Percentiles rank a stretch among this genome's conserved stretches.
Evolutionary conservation across 2,329 filamentous ascomycete genomes (phyloP).

Genomic region (Paecilomyces niveus): DNA sequence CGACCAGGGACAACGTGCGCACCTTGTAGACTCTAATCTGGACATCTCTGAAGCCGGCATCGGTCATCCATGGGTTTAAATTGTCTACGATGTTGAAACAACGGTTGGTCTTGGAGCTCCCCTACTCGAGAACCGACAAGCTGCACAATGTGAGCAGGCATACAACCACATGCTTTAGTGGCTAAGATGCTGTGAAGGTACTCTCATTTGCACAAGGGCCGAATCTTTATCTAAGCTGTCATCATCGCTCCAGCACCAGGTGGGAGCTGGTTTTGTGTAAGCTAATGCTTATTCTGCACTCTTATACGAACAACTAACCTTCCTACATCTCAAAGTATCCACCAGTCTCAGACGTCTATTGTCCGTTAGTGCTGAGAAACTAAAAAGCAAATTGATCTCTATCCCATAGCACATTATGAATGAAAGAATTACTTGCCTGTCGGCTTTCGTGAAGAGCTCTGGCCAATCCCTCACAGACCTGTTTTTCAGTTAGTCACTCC

Average conservation of each 20-base stretch:
- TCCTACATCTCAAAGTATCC: constrained; percentile 13
- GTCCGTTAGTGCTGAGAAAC: background rate
- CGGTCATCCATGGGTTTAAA: background rate
- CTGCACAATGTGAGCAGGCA: background rate
- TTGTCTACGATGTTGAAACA: background rate
- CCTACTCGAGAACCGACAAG: background rate
- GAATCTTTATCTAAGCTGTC: constrained; percentile 6
- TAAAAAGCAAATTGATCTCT: background rate
- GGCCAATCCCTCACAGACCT: constrained; percentile 10
- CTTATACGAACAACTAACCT: background rate
- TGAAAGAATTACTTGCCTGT: background rate
- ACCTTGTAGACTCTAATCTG: background rate
- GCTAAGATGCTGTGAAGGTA: background rate
- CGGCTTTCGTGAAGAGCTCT: constrained; percentile 3
- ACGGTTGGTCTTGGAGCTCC: background rate
- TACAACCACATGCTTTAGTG: background rate
- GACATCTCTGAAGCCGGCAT: background rate
- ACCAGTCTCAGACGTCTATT: constrained; percentile 13
- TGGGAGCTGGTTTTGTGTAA: background rate
- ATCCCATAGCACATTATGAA: background rate
- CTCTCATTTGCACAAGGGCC: constrained; percentile 2
- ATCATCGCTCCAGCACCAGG: constrained; percentile 11
- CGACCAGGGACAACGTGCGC: background rate
- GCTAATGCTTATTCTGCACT: background rate
- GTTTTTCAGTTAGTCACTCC: background rate